phyloP scores from a whole-genome alignment of 2,329 filamentous ascomycete genomes.

The Tolypocladium paradoxum region DNA sequence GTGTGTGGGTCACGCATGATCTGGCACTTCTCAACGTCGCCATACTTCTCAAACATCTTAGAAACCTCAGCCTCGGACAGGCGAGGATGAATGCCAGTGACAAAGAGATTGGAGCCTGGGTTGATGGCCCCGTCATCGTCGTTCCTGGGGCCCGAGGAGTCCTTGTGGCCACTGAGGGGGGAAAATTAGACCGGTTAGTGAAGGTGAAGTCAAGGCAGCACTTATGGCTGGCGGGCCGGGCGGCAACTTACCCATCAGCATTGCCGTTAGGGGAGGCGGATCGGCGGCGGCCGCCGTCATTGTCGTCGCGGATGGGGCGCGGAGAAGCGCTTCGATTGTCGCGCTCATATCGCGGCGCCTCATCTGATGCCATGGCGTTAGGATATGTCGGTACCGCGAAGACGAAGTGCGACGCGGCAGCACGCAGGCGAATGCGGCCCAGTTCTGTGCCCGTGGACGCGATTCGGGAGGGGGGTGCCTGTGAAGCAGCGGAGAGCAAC shows the following conservation, averaged over 20 bases:
- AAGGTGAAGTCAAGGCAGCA: conserved; percentile 4
- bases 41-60: conserved; percentile 96
- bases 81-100: conserved; percentile 93
- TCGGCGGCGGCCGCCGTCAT: conserved; percentile 47
- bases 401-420: neutral
- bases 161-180: conserved; percentile 34
- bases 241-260: conserved; percentile 15
- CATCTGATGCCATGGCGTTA: conserved; percentile 31
- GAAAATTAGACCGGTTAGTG: neutral
- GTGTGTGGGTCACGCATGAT: conserved; percentile 99
- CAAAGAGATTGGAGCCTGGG: conserved; percentile 95
- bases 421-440: neutral
- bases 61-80: conserved; percentile 83
- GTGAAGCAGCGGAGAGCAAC: conserved; percentile 9
- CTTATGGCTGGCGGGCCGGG: neutral
- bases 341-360: conserved; percentile 54
- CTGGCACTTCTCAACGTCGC: conserved; percentile 97
- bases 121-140: conserved; percentile 74
- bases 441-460: neutral
- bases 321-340: conserved; percentile 58
- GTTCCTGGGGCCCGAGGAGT: conserved; percentile 36
- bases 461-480: neutral
- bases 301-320: conserved; percentile 49
- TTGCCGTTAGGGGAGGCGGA: conserved; percentile 51
- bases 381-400: neutral